Base-by-base conservation (phyloP, 768 basidiomycete genomes). In the Phaffia tasmanica region DNA sequence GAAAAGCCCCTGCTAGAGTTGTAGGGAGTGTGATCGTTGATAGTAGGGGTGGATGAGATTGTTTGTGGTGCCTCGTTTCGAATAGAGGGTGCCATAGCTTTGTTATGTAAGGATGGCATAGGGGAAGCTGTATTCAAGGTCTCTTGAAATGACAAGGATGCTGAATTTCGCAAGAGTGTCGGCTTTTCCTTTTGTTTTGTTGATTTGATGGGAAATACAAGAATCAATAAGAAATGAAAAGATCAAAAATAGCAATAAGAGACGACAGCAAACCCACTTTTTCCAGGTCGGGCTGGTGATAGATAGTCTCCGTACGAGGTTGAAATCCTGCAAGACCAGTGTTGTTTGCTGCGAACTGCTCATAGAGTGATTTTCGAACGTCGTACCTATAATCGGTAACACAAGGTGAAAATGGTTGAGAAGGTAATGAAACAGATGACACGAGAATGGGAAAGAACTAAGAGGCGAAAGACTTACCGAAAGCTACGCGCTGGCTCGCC, bases 401-500 rank as follows among this genome's bases (percentile, higher is more conserved):
- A 64, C 2, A 32, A 29, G 57, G 21, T 2, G 23, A 19, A 30
- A 27, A 32, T 30, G 46, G 3, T 3, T 6, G 11, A 8, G 30
- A 42, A 1, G 23, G 35, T 11, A 5, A 4, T 42, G 5, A 21
- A 29, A 27, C 57, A 21, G 23, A 19, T 27, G 57, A 32, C 3
- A 21, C 9, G 23, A 18, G 16, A 30, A 8, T 3, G 14, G 11
- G 8, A 30, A 42, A 14, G 56, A 57, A 23, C 5, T 4, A 19
- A 57, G 4, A 29, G 19, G 27, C 27, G 56, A 30, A 32, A 30
- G n/a, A 71, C 73, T 50, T 6, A 76, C 32, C 82, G 83, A 80
- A 95, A 94, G 21, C 87, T 89, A 23, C 84, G 76, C 1, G 90
- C 91, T 15, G 92, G 92, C 76, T 94, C 92, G 63, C 89, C 84